Evolutionary conservation across 2,329 filamentous ascomycete species (phyloP), one percentile per base, ranked within the genome.

Genomic region (Plectosphaerella plurivora): DNA sequence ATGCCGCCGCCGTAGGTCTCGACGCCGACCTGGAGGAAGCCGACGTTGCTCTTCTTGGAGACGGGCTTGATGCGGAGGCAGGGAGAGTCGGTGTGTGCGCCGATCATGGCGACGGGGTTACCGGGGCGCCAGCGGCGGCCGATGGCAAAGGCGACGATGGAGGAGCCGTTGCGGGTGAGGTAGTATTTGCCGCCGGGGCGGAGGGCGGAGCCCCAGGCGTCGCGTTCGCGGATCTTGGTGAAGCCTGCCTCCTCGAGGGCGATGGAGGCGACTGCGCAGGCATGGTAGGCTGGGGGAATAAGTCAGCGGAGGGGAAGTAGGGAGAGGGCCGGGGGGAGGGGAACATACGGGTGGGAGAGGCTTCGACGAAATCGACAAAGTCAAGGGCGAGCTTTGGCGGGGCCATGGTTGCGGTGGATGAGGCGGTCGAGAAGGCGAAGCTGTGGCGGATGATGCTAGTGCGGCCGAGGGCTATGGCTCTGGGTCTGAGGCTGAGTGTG

Each of bases 1-100:
- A 97, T 86, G 52, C 94, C 94, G 56, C 94, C 94, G 50, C 94
- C 94, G 65, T 99, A 99, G 2, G 91, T 93, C 77, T 99, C 94
- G 49, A 97, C 93, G 50, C 92, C 94, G 53, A 99, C 86, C 72
- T 99, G 94, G 57, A 97, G 73, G 70, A 94, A 99, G 12, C 93
- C 93, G 58, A 89, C 88, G 52, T 82, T 85, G 64, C 83, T 81
- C 74, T 93, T 94, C 73, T 93, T 96, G 65, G 90, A 96, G 42
- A 96, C 87, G 12, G 94, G 94, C 77, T 99, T 99, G 68, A 99
- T 78, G 54, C 93, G 87, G 48, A 99, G 81, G 61, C 89, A 92
- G 6, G 91, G 91, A 11, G 92, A 97, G 73, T 99, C 94, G 54
- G 94, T 97, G 72, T 99, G 93, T 39, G 94, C 92, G 61, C 93